Evolutionary conservation across 306 rosid genomes (phyloP), one percentile per base, ranked within the genome.

Genomic region (Trifolium pratense): DNA sequence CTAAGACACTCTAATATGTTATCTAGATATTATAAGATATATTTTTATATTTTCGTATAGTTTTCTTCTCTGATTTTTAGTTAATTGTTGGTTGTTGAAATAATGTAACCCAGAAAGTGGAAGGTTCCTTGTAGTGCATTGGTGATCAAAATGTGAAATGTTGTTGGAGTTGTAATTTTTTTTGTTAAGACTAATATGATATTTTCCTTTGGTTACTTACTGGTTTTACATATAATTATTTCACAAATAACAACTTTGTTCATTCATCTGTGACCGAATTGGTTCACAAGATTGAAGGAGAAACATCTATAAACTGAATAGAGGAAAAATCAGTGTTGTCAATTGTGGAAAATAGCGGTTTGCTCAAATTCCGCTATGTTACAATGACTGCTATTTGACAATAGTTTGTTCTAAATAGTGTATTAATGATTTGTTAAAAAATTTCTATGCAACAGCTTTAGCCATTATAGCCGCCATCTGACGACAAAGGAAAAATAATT

Each of bases 161-260:
- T 10, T 26, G 36, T 69, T 29, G 20, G 56, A 13, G 51, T 67
- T 57, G n/a, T 69, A 51, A 59, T 16, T 36, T 31, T 15, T 9
- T 43, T 66, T 73, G 17, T 69, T 77, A 73, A 61, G 34, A 53
- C 51, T 73, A 32, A 15, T 78, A 48, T 55, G 48, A 63, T 78
- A 66, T 25, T 13, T 72, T 17, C 46, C 17, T 53, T 65, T 34
- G 68, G 68, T 62, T 62, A 17, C 7, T 62, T 62, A 17, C 7
- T 36, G 68, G 48, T 62, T 34, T 59, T 62, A 20, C 26, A 9
- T 34, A 32, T 37, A 25, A 34, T 61, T n/a, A 62, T 62, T 61
- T 62, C 15, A n/a, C 25, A 16, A 61, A n/a, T 3, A 5, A 32
- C 7, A 7, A n/a, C 34, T 59, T 59, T 62, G 45, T 62, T n/a